Conservation (phyloP, 495 filamentous ascomycete species). For the Thozetella sp. region DNA sequence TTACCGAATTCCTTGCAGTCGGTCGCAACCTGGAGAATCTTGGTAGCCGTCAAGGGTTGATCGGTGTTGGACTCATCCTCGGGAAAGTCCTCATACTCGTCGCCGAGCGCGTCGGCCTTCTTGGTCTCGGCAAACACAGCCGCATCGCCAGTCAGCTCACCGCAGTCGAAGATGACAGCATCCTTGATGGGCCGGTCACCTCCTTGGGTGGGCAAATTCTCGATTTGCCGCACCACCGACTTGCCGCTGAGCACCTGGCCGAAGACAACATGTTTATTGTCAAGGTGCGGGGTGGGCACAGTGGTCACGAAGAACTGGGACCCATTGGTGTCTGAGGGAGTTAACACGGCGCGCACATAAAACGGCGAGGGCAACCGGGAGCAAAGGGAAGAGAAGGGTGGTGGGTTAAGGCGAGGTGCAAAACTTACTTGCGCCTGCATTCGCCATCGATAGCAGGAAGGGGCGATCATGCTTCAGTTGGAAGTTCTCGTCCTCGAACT, state of each 20-base stretch:
- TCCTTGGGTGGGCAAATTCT: conserved; percentile 76
- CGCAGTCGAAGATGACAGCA: conserved; percentile 80
- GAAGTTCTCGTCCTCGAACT: conserved; percentile 98
- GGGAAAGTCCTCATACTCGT: conserved; percentile 95
- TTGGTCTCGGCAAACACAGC: conserved; percentile 63
- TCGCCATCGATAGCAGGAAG: conserved; percentile 96
- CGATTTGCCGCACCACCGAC: conserved; percentile 85
- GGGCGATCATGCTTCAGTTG: conserved; percentile 90
- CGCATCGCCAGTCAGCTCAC: conserved; percentile 74
- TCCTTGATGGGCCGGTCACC: conserved; percentile 79
- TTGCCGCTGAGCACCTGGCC: conserved; percentile 94
- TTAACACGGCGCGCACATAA: conserved; percentile 12
- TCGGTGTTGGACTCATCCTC: conserved; percentile 67
- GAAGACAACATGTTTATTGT: conserved; percentile 98
- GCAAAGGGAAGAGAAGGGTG: not conserved
- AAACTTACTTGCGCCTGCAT: conserved; percentile 87
- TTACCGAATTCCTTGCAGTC: conserved; percentile 93
- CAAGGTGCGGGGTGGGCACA: conserved; percentile 88
- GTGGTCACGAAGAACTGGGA: conserved; percentile 99
- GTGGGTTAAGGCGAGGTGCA: not conserved
- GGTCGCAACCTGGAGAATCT: conserved; percentile 77
- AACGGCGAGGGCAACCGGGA: not conserved
- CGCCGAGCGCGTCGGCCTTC: conserved; percentile 76
- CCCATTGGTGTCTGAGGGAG: conserved; percentile 78
- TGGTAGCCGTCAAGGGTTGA: conserved; percentile 54